Conservation (phyloP, 768 basidiomycete genomes). For the Auricularia sp. region DNA sequence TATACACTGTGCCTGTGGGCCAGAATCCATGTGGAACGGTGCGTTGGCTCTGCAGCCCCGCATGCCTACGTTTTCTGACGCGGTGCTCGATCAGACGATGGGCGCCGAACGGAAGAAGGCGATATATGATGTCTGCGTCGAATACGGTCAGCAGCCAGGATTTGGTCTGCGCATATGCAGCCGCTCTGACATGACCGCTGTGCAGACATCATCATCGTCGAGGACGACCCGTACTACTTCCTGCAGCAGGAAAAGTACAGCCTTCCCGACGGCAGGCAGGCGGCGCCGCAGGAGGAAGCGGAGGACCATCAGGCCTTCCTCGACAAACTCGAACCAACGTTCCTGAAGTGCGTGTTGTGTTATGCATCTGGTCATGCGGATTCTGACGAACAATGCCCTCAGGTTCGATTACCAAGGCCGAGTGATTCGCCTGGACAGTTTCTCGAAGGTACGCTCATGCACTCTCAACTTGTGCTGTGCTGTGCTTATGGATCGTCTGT, state of each 20-base stretch:
- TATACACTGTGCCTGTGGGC: constrained; percentile 72
- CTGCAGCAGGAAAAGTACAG: constrained; percentile 52
- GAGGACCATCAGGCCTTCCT: constrained; percentile 33
- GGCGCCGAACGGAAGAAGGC: constrained; percentile 52
- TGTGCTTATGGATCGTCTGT: background rate
- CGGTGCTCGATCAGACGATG: constrained; percentile 40
- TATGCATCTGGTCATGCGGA: no score
- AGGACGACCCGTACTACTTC: constrained; percentile 80
- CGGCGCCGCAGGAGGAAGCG: background rate
- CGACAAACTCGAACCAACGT: constrained; percentile 47
- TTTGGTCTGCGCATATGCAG: background rate
- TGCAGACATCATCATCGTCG: constrained; percentile 64
- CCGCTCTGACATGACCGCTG: background rate
- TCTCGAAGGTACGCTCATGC: constrained; percentile 47
- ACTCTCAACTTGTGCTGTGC: background rate
- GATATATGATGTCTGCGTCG: constrained; percentile 71
- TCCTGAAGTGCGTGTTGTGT: constrained; percentile 31
- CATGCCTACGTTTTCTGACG: constrained; percentile 2
- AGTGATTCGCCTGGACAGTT: constrained; percentile 74
- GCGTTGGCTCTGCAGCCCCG: constrained; percentile 17
- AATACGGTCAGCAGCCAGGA: constrained; percentile 42
- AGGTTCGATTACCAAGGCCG: constrained; percentile 66
- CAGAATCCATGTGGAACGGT: constrained; percentile 77
- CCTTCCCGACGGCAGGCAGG: constrained; percentile 29
- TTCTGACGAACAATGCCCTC: background rate